Evolutionary conservation across 345 rosid genomes (phyloP), one percentile per base, ranked within the genome.

Genomic region (Sapria himalayana): DNA sequence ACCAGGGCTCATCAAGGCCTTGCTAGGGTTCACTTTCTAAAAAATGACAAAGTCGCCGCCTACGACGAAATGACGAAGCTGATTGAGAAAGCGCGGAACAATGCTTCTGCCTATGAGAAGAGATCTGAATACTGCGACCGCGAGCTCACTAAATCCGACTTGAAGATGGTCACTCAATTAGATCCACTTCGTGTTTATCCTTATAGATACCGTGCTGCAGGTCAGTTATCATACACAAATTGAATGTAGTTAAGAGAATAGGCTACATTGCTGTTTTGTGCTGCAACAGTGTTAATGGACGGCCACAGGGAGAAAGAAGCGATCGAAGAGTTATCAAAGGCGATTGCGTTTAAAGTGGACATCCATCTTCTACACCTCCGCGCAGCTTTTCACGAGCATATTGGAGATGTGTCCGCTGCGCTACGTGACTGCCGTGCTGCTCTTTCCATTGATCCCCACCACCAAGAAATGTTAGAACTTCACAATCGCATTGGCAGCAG

Each of bases 161-260:
- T 89, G 0, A 92, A 82, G 65, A 79, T 69, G 79, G 98, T 89
- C 57, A 79, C 98, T 2, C 59, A 41, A 32, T 62, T 89, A 63
- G 98, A 89, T 50, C 95, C 98, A 24, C 99, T 84, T 19, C 71
- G 99, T 21, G 93, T 84, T 7, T 89, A 89, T 65, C 99, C 99
- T 32, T 89, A 84, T 63, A 57, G 92, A 57, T 89, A 82, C 50
- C 71, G 99, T 13, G 99, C 99, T 23, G 95, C 99, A 74, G 95
- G 99, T 82, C 34, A 39, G 66, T 37, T n/a, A n/a, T n/a, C n/a
- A n/a, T n/a, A n/a, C n/a, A n/a, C n/a, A n/a, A n/a, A n/a, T n/a
- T n/a, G n/a, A n/a, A n/a, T n/a, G n/a, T n/a, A n/a, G n/a, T n/a
- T n/a, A n/a, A n/a, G n/a, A n/a, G n/a, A n/a, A n/a, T n/a, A 39